phyloP scores from a whole-genome alignment of 371 early-diverging fungal genomes.

The Mortierella sp. region DNA sequence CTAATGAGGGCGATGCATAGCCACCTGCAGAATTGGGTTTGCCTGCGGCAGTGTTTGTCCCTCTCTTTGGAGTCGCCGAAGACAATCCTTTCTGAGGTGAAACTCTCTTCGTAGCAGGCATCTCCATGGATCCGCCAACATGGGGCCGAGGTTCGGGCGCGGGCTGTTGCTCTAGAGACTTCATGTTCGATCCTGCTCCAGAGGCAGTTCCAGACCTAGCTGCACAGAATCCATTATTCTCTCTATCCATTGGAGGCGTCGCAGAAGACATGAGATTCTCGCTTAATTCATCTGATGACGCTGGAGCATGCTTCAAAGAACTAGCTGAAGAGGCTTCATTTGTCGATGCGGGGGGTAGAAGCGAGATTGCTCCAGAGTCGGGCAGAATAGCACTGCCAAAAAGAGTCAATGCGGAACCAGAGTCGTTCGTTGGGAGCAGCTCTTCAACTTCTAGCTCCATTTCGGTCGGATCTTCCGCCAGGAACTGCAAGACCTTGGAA shows the following conservation, averaged over 20 bases:
- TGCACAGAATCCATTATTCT: background rate
- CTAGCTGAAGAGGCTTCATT: background rate
- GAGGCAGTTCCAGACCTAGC: constrained; percentile 15
- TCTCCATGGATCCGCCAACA: constrained; percentile 8
- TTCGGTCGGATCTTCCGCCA: constrained; percentile 24
- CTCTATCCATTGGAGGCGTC: constrained; percentile 9
- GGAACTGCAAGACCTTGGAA: constrained; percentile 39
- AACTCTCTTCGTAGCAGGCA: constrained; percentile 11
- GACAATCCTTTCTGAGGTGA: background rate
- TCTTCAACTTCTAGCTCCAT: constrained; percentile 27
- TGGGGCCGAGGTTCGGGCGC: constrained; percentile 33
- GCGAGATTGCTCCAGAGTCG: constrained; percentile 4
- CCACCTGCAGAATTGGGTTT: constrained; percentile 13
- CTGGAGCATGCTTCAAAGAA: background rate
- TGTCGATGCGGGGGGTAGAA: constrained; percentile 7
- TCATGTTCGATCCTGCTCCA: constrained; percentile 17
- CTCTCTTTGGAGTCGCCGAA: constrained; percentile 21
- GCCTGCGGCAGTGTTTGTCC: constrained; percentile 3
- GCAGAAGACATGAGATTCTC: background rate
- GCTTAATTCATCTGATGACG: background rate
- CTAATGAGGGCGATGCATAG: constrained; percentile 29
- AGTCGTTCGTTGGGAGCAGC: constrained; percentile 11
- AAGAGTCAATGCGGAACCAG: constrained; percentile 8
- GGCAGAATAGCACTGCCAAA: constrained; percentile 8
- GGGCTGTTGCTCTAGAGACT: constrained; percentile 15